Evolutionary conservation across 768 basidiomycete species (phyloP), one percentile per base, ranked within the genome.

Genomic region (Termitomyces heimii): DNA sequence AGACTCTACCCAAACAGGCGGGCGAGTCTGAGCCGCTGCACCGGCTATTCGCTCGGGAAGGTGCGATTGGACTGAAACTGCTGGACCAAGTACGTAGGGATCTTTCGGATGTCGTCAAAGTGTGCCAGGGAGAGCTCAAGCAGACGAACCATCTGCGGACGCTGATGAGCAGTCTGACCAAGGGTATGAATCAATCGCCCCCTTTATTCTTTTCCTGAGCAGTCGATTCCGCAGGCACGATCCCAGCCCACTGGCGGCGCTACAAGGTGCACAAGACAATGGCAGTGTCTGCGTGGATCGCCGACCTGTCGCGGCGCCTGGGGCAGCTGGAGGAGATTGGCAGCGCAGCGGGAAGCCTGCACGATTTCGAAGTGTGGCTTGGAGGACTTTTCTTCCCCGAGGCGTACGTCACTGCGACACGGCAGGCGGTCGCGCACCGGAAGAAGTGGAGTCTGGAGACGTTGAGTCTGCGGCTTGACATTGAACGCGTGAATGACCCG

Each of bases 301-400:
- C 84, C 18, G 86, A 97, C 70, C 79, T 98, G 45, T 76, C 82
- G 28, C 82, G 84, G 29, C 88, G 97, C 22, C 72, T 98, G 35
- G 79, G 72, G n/a, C 96, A 98, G 67, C 81, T 98, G 39, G 83
- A 94, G 53, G 71, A 74, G 32, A 85, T 98, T 55, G 81, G 88
- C 0, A 68, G 71, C 20, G 71, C 85, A 46, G 40, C 13, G 2
- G 85, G 87, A 60, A 84, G 78, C 65, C 71, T 88, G 60, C 79
- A 75, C 61, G 77, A 89, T 63, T 75, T 89, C 47, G 85, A 92
- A 70, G 89, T 97, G 45, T 93, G 92, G 90, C 82, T 98, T 14
- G 94, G 96, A 24, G 91, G 92, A 0, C 71, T 99, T 56, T 98
- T 98, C 81, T 94, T 91, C 82, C 97, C 96, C 0, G 92, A 95